A percentile compares a stretch with the other conserved stretches of the same genome.
Conservation (phyloP, 2,329 filamentous ascomycete species). For the Colletotrichum coccodes region DNA sequence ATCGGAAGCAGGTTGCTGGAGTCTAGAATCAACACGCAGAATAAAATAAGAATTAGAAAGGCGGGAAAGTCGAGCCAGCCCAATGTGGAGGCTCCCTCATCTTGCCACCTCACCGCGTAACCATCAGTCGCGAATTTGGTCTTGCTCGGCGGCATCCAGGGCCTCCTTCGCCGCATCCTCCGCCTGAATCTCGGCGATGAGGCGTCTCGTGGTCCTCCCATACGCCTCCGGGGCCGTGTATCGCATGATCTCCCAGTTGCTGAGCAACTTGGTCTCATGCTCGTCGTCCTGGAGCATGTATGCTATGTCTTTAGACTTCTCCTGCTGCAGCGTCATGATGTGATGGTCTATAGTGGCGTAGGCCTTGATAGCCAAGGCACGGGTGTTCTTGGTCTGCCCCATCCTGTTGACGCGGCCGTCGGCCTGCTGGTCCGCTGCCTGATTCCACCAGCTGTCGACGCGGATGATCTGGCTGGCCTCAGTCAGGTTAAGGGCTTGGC, state of each 20-base stretch:
- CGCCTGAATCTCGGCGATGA: not conserved
- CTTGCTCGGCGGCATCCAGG: not conserved
- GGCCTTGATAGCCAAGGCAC: constrained; percentile 59
- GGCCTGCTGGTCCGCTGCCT: constrained; percentile 59
- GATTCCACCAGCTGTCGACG: constrained; percentile 71
- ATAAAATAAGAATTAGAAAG: no score
- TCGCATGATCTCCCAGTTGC: not conserved
- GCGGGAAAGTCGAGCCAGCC: no score
- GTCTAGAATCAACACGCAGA: no score
- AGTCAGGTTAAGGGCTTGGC: constrained; percentile 51
- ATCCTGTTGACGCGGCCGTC: constrained; percentile 32
- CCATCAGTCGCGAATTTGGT: no score
- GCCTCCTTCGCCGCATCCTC: not conserved
- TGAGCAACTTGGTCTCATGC: constrained; percentile 5
- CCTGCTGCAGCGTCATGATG: constrained; percentile 63
- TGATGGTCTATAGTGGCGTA: constrained; percentile 66
- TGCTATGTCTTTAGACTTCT: constrained; percentile 60
- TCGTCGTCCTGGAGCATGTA: constrained; percentile 43
- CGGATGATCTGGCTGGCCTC: constrained; percentile 64
- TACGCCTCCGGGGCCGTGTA: not conserved
- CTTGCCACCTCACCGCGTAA: no score
- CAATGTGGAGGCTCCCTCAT: no score
- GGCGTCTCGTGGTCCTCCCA: no score
- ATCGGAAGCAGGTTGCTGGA: no score
- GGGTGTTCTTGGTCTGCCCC: not conserved